Base-by-base conservation (phyloP, 441 rosid genomes). In the Gossypium schwendimanii region DNA sequence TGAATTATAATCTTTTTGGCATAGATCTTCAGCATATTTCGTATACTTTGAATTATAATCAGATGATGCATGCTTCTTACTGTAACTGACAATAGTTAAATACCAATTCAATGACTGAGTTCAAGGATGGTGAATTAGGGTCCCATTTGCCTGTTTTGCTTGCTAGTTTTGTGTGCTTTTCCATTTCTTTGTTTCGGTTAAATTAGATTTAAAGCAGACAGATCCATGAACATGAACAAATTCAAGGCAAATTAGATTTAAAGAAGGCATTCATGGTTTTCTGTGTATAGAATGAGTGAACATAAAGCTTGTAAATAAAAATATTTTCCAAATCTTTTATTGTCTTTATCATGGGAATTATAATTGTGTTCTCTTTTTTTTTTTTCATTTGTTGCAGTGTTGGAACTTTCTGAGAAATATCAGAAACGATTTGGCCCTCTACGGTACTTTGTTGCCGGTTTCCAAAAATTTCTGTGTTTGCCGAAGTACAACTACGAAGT, bases 401-500 rank as follows among this genome's bases (percentile, higher is more conserved):
- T 95, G 87, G 97, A 95, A 81, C 92, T 91, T 71, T 95, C 99
- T 3, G 98, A 87, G 83, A 95, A 87, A 82, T 89, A 89, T 80
- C 98, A 93, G 82, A 91, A 85, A 83, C 91, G 89, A 44, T 95
- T 87, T 82, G 99, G 99, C 81, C 98, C 99, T 17, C 75, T 95
- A 85, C 97, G 98, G 63, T 95, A 95, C 78, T 84, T 95, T 75
- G 92, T 95, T 83, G 99, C 99, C 77, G 99, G 99, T 36, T 89
- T 95, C 79, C 90, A 91, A 75, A 95, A 95, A 84, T 95, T 92
- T 79, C 80, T 95, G 65, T 95, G 99, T 86, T 83, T 95, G 82
- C 99, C 99, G 6, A 95, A 86, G 81, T 95, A 95, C 86, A 91
- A 74, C 85, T 95, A 83, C 66, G 99, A 95, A 80, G 88, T 95